Evolutionary conservation across 805 yeast genomes (phyloP), one percentile per base, ranked within the genome.

Genomic region (Yarrowia deformans): DNA sequence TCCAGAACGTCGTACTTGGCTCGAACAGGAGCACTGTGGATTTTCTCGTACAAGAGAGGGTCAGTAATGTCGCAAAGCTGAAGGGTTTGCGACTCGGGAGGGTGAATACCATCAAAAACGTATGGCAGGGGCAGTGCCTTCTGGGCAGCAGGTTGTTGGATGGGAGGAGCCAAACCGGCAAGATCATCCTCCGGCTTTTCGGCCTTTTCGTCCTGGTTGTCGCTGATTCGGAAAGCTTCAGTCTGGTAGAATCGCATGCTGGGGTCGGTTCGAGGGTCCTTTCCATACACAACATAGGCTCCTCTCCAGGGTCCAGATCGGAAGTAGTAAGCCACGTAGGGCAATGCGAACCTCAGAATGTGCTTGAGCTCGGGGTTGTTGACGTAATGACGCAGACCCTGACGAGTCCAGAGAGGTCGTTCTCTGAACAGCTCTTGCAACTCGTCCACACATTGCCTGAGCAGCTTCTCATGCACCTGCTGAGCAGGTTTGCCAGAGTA

Each of bases 261-360:
- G 0, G 79, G 74, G 58, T 89, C 87, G 1, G 78, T 73, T 50
- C 85, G 80, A 0, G 98, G 98, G 78, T 94, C 91, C 48, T 88
- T 82, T 0, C 97, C 98, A 72, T 88, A 87, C 72, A 81, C 84
- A 55, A 93, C 87, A 76, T 89, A 92, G 12, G 95, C 86, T 70
- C 91, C 92, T 73, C 98, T 84, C 97, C 97, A 95, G 0, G 98
- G 99, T 0, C 99, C 99, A 74, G 90, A 90, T 45, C 90, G 87
- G 76, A 88, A 90, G 50, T 91, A 84, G 76, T 87, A 95, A 0
- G 97, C 84, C 0, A 92, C 90, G 76, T 90, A 89, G 0, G 98
- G 97, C 63, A 95, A 77, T 0, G 97, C 96, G 71, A 85, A 88
- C 73, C 90, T 88, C 54, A 94, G 72, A 75, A 86, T 74, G 77